Evolutionary conservation across 2,329 filamentous ascomycete genomes (phyloP).

Genomic region (Penicillium sp.): DNA sequence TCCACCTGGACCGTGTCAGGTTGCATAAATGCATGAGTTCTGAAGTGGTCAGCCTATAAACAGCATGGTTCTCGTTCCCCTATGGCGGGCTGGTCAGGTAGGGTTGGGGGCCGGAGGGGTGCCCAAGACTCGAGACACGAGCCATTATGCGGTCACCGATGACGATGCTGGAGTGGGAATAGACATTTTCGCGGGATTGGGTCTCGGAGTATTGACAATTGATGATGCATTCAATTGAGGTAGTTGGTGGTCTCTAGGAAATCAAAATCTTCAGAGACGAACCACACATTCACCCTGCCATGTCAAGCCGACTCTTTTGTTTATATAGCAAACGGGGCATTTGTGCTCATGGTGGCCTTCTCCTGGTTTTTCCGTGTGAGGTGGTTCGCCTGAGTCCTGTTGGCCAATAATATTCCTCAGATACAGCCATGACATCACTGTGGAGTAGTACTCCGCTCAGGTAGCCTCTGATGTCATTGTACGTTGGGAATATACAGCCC

Average conservation of each 20-base stretch:
- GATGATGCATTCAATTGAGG: background rate
- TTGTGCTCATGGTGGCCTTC: slow-evolving; percentile 1
- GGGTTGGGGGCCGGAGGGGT: background rate
- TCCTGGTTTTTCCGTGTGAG: slow-evolving; percentile 9
- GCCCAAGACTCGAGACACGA: slow-evolving; percentile 8
- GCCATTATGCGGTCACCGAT: slow-evolving; percentile 24
- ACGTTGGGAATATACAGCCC: background rate
- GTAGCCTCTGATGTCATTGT: slow-evolving; percentile 25
- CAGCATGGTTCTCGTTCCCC: background rate
- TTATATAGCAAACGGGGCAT: slow-evolving; percentile 18
- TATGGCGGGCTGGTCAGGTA: background rate
- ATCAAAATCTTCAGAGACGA: background rate
- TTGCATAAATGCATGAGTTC: slow-evolving; percentile 7
- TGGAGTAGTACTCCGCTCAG: background rate
- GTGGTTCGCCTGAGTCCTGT: slow-evolving; percentile 7
- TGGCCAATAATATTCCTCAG: slow-evolving; percentile 11
- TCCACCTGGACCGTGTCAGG: slow-evolving; percentile 2
- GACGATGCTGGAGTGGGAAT: slow-evolving; percentile 16
- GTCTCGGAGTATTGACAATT: background rate
- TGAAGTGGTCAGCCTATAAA: background rate
- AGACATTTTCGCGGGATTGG: background rate
- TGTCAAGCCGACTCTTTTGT: slow-evolving; percentile 7
- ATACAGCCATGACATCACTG: slow-evolving; percentile 20
- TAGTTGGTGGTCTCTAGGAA: background rate
- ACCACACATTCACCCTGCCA: background rate